Conservation (phyloP, 2,329 filamentous ascomycete genomes). For the Aspergillus pseudoviridinutans region DNA sequence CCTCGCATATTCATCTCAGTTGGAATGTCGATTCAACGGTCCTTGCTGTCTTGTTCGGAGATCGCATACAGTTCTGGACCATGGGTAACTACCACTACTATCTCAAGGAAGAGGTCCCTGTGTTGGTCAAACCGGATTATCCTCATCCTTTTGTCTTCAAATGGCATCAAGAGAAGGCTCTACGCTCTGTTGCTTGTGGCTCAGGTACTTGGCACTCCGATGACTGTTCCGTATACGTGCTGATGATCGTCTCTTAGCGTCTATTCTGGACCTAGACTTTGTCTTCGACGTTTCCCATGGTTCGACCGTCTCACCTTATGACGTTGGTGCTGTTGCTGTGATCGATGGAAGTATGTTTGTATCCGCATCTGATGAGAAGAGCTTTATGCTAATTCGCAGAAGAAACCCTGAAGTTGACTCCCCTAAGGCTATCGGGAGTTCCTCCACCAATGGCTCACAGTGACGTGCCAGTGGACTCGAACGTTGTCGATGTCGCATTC, state of each 20-base stretch:
- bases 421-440: slow-evolving; percentile 76
- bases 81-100: slow-evolving; percentile 99
- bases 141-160: slow-evolving; percentile 29
- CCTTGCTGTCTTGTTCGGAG: slow-evolving; percentile 70
- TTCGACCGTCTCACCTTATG: slow-evolving; percentile 65
- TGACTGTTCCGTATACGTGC: slow-evolving; percentile 3
- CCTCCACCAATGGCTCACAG: slow-evolving; percentile 90
- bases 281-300: slow-evolving; percentile 66
- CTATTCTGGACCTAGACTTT: slow-evolving; percentile 61
- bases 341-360: slow-evolving; percentile 67
- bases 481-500: slow-evolving; percentile 71
- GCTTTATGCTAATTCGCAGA: slow-evolving; percentile 19
- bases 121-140: slow-evolving; percentile 27
- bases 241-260: slow-evolving; percentile 27
- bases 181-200: slow-evolving; percentile 60
- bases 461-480: slow-evolving; percentile 61
- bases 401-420: slow-evolving; percentile 73
- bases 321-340: slow-evolving; percentile 75
- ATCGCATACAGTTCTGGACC: slow-evolving; percentile 88
- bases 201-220: slow-evolving; percentile 35
- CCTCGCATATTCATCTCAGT: slow-evolving; percentile 60
- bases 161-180: slow-evolving; percentile 85
- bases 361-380: not conserved
- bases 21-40: slow-evolving; percentile 96
- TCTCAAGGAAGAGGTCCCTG: slow-evolving; percentile 79